phyloP scores from a whole-genome alignment of 345 rosid species.

The Syzygium aromaticum region DNA sequence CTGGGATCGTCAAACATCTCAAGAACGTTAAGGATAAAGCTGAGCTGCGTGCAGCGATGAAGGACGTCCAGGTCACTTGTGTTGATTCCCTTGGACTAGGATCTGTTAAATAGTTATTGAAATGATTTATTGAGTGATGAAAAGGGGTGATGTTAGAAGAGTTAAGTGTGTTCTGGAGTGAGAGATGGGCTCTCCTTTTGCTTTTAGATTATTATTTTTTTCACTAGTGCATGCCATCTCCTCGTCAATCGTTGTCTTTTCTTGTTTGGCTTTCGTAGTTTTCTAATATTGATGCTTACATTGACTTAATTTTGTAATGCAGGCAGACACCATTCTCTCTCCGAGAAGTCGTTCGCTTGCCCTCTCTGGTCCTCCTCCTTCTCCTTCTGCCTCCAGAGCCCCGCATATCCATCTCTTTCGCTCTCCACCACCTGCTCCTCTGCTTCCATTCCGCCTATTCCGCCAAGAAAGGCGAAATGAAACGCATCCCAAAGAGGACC shows the following conservation, averaged over 20 bases:
- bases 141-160: not conserved
- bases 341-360: conserved; percentile 1
- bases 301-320: not conserved
- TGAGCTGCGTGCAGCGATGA: too few relatives aligned
- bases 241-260: not conserved
- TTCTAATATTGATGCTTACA: not conserved
- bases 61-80: too few relatives aligned
- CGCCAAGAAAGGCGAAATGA: rapidly evolving
- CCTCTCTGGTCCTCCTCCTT: conserved; percentile 10
- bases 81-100: too few relatives aligned
- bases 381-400: conserved; percentile 9
- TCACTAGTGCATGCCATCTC: not conserved
- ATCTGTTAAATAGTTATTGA: too few relatives aligned
- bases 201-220: not conserved
- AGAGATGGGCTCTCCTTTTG: not conserved
- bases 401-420: not conserved
- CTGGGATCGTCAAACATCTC: too few relatives aligned
- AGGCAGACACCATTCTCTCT: not conserved
- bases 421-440: not conserved
- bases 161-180: not conserved
- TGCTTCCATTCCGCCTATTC: not conserved
- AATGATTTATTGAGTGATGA: not conserved
- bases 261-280: not conserved
- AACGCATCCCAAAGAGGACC: not conserved
- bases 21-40: too few relatives aligned